These are phyloP conservation scores for Funneliformis geosporum DNA, from an alignment of 192 early-diverging fungal genomes.

Conservation along the genomic window DNA sequence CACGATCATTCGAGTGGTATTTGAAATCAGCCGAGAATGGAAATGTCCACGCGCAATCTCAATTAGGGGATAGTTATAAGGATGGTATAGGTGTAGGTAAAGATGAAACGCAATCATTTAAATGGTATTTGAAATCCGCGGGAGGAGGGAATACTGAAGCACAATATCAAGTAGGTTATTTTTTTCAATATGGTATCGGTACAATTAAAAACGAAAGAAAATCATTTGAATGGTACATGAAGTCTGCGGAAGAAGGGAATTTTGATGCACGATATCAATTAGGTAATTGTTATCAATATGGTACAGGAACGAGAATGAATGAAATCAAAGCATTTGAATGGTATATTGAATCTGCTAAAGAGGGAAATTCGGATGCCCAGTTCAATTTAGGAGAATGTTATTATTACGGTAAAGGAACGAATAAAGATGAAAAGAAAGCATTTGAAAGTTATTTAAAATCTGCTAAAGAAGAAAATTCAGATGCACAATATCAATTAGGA, in stretches of 20 bases:
- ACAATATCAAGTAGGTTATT: too few relatives aligned
- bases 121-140: too few relatives aligned
- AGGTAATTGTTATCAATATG: slow-evolving; percentile 83
- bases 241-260: not conserved
- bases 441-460: slow-evolving; percentile 64
- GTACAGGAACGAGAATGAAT: slow-evolving; percentile 66
- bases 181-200: not conserved
- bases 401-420: slow-evolving; percentile 59
- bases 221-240: too few relatives aligned
- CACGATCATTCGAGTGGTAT: too few relatives aligned
- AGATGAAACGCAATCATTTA: too few relatives aligned
- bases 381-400: slow-evolving; percentile 62
- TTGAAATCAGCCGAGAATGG: too few relatives aligned
- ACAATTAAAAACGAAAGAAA: not conserved
- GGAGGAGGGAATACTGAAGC: too few relatives aligned
- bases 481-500: slow-evolving; percentile 82
- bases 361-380: slow-evolving; percentile 56
- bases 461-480: slow-evolving; percentile 68
- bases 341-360: slow-evolving; percentile 55
- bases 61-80: too few relatives aligned
- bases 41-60: too few relatives aligned
- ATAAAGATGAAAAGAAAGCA: slow-evolving; percentile 48
- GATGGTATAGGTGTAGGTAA: too few relatives aligned
- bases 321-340: slow-evolving; percentile 62
- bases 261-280: slow-evolving; percentile 51